phyloP scores from a whole-genome alignment of 345 rosid species.

The Gossypium thurberi region DNA sequence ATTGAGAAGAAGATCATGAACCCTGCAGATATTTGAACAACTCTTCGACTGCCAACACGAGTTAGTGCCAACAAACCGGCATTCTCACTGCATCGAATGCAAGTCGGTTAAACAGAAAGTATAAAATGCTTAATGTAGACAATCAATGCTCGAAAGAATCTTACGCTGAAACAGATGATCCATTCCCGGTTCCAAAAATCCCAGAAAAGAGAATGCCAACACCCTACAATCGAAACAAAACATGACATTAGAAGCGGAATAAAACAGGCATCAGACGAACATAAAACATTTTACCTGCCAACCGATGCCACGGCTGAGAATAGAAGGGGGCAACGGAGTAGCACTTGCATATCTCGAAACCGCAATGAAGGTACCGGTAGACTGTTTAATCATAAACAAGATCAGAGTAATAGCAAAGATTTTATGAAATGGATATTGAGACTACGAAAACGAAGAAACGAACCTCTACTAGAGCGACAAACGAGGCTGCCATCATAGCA shows the following conservation, averaged over 20 bases:
- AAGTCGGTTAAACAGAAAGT: neutral
- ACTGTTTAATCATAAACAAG: conserved; percentile 38
- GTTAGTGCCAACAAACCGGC: conserved; percentile 87
- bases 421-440: neutral
- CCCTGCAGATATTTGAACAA: conserved; percentile 87
- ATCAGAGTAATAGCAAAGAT: conserved; percentile 5
- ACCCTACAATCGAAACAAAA: conserved; percentile 39
- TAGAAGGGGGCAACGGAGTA: conserved; percentile 87
- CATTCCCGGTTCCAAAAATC: conserved; percentile 88
- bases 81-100: conserved; percentile 52
- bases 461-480: conserved; percentile 89
- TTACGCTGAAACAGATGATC: conserved; percentile 85
- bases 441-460: conserved; percentile 5
- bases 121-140: neutral
- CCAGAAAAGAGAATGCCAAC: conserved; percentile 87
- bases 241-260: neutral
- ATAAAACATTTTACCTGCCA: conserved; percentile 70
- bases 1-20: conserved; percentile 97
- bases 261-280: neutral
- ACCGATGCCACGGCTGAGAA: conserved; percentile 93
- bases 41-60: conserved; percentile 86
- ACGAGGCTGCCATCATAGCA: conserved; percentile 93
- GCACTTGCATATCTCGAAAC: conserved; percentile 88
- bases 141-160: conserved; percentile 15
- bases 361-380: conserved; percentile 82